Base-by-base conservation (phyloP, 2,329 filamentous ascomycete species). In the Colletotrichum tabaci region DNA sequence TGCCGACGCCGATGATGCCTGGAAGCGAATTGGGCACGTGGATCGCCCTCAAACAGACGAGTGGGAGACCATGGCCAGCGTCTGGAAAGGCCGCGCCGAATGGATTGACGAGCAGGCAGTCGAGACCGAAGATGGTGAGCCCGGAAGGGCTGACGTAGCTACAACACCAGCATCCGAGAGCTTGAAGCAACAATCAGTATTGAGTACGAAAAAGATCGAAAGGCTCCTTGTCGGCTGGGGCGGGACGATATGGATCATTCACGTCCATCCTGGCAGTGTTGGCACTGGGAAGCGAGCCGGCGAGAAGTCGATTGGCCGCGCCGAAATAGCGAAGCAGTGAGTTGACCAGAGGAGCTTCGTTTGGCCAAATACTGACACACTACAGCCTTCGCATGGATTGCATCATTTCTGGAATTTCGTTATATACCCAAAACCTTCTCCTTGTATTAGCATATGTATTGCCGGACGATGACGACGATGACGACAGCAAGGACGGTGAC, bases 61-160 rank as follows among this genome's bases (percentile, higher is more conserved):
- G 67, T 98, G 96, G 94, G 94, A 98, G 75, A 95, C 97, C 52
- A 98, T 99, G 95, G 95, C 95, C 0, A 90, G 93, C 57, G 94
- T 98, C 4, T 98, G 96, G 95, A 98, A 96, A 83, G 94, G 94
- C 2, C 89, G 95, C 26, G 91, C 91, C 1, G 95, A 98, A 79
- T 99, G 96, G 96, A 92, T 98, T 55, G 94, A 98, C 77, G 93
- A 97, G 76, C 88, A 91, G 72, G 87, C 89, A 7, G 86, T 98
- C n/a, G 93, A 95, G 75, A 86, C 84, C 3, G 93, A 96, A 65
- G 91, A 95, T 46, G 86, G 89, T 30, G 81, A 83, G 23, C 82
- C 80, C 53, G 77, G 77, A 42, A 75, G 71, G 23, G 78, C 79
- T 16, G 80, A 82, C 72, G 74, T 73, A n/a, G 76, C 71, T 2